A percentile compares a stretch with the other conserved stretches of the same genome.
phyloP scores from a whole-genome alignment of 345 rosid species.

The Cardamine chenopodiifolia region DNA sequence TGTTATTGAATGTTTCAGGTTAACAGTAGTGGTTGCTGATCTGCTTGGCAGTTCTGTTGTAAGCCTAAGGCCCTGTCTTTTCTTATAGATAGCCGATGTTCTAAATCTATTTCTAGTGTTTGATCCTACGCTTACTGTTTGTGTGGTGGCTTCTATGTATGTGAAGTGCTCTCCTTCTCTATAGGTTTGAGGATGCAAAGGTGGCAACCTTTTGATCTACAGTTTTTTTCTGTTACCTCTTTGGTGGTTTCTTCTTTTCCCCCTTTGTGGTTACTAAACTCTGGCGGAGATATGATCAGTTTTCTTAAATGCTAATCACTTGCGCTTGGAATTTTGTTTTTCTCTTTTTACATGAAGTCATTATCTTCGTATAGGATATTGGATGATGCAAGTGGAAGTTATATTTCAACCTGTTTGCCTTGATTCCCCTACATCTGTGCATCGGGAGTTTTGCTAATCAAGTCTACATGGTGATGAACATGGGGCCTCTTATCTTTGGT shows the following conservation, averaged over 20 bases:
- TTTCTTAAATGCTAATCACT: not conserved
- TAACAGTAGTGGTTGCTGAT: not conserved
- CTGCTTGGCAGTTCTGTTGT: not conserved
- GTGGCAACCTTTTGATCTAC: not conserved
- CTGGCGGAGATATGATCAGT: not conserved
- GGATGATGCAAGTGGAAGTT: too few species aligned
- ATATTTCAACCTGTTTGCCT: not conserved
- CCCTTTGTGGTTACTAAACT: too few species aligned
- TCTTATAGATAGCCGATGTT: not conserved
- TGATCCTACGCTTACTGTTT: too few species aligned
- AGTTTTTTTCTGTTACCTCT: not conserved
- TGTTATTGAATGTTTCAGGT: not conserved
- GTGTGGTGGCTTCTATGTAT: not conserved
- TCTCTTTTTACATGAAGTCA: not conserved
- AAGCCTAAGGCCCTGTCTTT: not conserved
- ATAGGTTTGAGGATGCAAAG: not conserved
- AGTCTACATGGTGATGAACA: not conserved
- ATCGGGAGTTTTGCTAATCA: not conserved
- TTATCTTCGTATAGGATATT: too few species aligned
- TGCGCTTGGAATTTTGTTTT: not conserved
- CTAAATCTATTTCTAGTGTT: not conserved
- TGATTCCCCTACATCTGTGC: not conserved
- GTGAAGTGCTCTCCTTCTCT: not conserved
- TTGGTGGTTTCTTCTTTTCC: not conserved
- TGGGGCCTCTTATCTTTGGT: not conserved